phyloP scores from a whole-genome alignment of 140 eudicot genomes.

The Anethum foeniculum region DNA sequence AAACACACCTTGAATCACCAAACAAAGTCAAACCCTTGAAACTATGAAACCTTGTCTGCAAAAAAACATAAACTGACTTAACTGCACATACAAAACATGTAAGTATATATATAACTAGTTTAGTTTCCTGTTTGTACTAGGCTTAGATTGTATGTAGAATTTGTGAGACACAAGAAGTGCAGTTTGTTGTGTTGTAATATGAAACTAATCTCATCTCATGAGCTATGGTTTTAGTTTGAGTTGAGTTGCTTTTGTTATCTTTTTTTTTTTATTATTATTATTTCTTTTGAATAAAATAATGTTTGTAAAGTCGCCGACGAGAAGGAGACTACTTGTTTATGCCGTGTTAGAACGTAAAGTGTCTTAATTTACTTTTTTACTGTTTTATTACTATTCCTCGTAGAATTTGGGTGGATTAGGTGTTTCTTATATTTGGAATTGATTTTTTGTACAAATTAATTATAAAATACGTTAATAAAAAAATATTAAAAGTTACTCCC shows the following conservation, averaged over 20 bases:
- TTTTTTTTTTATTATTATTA: not conserved
- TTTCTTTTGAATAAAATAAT: not conserved
- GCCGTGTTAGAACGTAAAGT: not conserved
- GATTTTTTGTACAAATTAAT: too few relatives aligned
- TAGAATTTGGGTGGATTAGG: not conserved
- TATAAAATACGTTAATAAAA: too few relatives aligned
- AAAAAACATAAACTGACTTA: not conserved
- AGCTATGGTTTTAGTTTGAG: not conserved
- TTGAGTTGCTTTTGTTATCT: not conserved
- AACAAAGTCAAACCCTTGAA: not conserved
- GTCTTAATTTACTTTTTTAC: not conserved
- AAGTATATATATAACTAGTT: not conserved
- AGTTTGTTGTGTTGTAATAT: not conserved
- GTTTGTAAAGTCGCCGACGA: constrained; percentile 5
- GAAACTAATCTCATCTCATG: not conserved
- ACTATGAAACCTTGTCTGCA: not conserved
- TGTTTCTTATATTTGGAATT: too few relatives aligned
- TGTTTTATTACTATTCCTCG: not conserved
- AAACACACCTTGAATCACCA: not conserved
- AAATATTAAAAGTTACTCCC: too few relatives aligned
- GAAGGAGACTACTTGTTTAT: not conserved
- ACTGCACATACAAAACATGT: constrained; percentile 1
- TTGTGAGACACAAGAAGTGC: not conserved
- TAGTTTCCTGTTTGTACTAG: not conserved
- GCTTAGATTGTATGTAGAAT: not conserved